A percentile compares a stretch with the other conserved stretches of the same genome.
phyloP scores from a whole-genome alignment of 208 protist species.

The Endotrypanum monterogeii region DNA sequence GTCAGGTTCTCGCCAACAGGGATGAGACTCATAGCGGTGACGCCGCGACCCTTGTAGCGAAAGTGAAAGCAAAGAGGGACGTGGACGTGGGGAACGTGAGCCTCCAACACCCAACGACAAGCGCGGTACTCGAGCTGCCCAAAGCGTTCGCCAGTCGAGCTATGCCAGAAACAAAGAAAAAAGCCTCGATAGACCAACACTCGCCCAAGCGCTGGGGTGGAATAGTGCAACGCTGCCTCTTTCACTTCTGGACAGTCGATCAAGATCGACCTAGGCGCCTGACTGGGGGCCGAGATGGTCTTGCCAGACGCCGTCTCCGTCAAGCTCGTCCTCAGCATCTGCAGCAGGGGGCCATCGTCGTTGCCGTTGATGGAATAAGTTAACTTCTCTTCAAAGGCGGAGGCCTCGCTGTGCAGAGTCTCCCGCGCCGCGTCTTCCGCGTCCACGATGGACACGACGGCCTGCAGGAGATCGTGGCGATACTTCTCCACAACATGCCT shows the following conservation, averaged over 20 bases:
- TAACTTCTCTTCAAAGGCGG: conserved; percentile 11
- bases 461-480: conserved; percentile 39
- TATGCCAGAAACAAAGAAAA: conserved; percentile 56
- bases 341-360: background rate
- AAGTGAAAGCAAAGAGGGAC: conserved; percentile 57
- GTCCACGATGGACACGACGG: conserved; percentile 40
- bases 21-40: conserved; percentile 36
- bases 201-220: conserved; percentile 37
- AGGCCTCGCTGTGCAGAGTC: conserved; percentile 8
- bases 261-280: conserved; percentile 12
- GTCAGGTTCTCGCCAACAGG: conserved; percentile 40
- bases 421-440: conserved; percentile 33
- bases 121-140: conserved; percentile 49
- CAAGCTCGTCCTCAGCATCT: conserved; percentile 2
- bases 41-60: conserved; percentile 54
- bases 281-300: conserved; percentile 6
- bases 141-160: conserved; percentile 38
- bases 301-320: conserved; percentile 9
- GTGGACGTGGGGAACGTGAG: conserved; percentile 37
- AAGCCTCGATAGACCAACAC: conserved; percentile 44
- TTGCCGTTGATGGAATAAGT: background rate
- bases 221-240: conserved; percentile 39
- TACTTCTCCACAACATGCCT: conserved; percentile 36
- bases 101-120: conserved; percentile 49
- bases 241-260: conserved; percentile 25